Conservation (phyloP, 2,329 filamentous ascomycete species). For the Eurotiales sp. region DNA sequence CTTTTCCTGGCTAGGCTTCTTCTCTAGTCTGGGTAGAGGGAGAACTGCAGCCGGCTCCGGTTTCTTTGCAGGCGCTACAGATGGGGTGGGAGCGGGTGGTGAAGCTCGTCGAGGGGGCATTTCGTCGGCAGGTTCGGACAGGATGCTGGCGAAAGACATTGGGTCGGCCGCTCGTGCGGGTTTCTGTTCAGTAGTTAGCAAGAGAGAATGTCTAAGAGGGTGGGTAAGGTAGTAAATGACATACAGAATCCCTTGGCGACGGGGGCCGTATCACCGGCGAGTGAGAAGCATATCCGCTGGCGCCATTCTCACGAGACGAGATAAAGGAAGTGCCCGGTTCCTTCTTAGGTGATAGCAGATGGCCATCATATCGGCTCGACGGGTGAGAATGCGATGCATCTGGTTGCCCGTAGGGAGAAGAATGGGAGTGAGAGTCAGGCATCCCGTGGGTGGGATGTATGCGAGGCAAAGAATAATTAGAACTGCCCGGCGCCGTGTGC, state of each 20-base stretch:
- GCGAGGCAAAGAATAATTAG: constrained; percentile 32
- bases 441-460: constrained; percentile 34
- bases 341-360: constrained; percentile 40
- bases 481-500: constrained; percentile 28
- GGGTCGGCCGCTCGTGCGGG: constrained; percentile 73
- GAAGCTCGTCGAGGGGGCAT: constrained; percentile 49
- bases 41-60: constrained; percentile 24
- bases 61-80: constrained; percentile 19
- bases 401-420: constrained; percentile 33
- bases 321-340: constrained; percentile 34
- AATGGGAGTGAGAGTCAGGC: constrained; percentile 31
- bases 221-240: no score
- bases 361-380: constrained; percentile 31
- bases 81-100: constrained; percentile 5
- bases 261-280: constrained; percentile 30
- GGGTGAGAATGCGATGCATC: constrained; percentile 42
- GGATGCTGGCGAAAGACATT: constrained; percentile 95
- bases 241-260: constrained; percentile 40
- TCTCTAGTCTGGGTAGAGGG: constrained; percentile 28
- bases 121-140: constrained; percentile 71
- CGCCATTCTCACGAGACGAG: constrained; percentile 26
- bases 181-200: constrained; percentile 49
- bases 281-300: constrained; percentile 29
- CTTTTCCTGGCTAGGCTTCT: constrained; percentile 25
- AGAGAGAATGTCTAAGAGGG: no score